Percentiles rank a stretch among this genome's conserved stretches.
These are phyloP conservation scores for Cladosporium sp. DNA, from an alignment of 2,329 filamentous ascomycete species.

Conservation along the genomic window DNA sequence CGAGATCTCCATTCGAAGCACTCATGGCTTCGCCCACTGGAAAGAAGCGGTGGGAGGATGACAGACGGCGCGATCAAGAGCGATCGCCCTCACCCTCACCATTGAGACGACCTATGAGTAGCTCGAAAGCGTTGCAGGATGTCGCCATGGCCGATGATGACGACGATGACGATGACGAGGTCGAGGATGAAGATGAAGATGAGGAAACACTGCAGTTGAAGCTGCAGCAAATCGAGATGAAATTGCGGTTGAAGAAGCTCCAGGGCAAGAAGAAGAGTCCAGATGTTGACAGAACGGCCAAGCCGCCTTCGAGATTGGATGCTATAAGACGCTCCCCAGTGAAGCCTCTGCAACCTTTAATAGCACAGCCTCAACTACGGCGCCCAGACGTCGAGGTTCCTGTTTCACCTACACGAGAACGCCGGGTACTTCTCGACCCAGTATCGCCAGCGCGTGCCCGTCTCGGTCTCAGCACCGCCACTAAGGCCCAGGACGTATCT, in stretches of 20 bases:
- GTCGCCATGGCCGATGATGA: constrained; percentile 24
- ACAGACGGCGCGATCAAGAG: constrained; percentile 51
- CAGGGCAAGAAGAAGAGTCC: constrained; percentile 50
- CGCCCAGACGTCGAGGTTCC: constrained; percentile 63
- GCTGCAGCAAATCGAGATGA: constrained; percentile 82
- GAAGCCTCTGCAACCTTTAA: constrained; percentile 5
- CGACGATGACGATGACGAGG: constrained; percentile 21
- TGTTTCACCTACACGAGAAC: constrained; percentile 59
- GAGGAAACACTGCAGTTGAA: constrained; percentile 86
- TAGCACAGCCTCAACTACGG: background rate
- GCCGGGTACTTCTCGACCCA: constrained; percentile 48
- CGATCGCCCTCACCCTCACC: constrained; percentile 56
- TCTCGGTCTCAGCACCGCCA: constrained; percentile 84
- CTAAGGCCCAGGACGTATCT: constrained; percentile 76
- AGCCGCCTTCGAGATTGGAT: background rate
- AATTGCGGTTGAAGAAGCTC: constrained; percentile 80
- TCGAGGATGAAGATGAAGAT: constrained; percentile 68
- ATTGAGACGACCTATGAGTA: constrained; percentile 21
- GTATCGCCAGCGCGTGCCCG: constrained; percentile 75
- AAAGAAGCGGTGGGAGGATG: constrained; percentile 67
- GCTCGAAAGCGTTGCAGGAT: constrained; percentile 27
- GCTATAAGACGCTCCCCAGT: constrained; percentile 3
- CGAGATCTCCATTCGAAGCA: constrained; percentile 59
- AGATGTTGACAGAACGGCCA: background rate
- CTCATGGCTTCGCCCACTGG: constrained; percentile 70